Conservation (phyloP, 768 basidiomycete genomes). For the Hypsizygus marmoreus region DNA sequence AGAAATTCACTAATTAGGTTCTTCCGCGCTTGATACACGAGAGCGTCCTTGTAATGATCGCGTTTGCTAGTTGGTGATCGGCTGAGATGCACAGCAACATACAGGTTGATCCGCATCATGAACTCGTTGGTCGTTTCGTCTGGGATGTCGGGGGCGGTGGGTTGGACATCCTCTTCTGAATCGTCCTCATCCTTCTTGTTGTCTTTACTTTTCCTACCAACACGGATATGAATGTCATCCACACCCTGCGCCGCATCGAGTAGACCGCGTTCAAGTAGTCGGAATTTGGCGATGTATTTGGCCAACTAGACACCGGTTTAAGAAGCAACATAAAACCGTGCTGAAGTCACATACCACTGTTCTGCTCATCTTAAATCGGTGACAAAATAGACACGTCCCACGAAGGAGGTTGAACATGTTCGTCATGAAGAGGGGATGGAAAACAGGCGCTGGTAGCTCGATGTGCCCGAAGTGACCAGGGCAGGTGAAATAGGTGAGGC, state of each 20-base stretch:
- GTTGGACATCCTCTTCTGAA: conserved; percentile 35
- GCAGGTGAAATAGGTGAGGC: conserved; percentile 89
- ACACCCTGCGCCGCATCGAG: conserved; percentile 78
- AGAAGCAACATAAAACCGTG: conserved; percentile 1
- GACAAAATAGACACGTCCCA: conserved; percentile 91
- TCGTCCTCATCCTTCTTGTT: conserved; percentile 40
- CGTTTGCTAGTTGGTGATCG: conserved; percentile 58
- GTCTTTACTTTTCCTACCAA: conserved; percentile 31
- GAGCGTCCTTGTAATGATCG: conserved; percentile 86
- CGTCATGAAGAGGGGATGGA: conserved; percentile 93
- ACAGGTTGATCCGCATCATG: conserved; percentile 62
- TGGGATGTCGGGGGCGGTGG: conserved; percentile 43
- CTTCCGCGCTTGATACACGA: conserved; percentile 87
- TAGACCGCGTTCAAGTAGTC: conserved; percentile 87
- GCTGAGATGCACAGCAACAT: conserved; percentile 57
- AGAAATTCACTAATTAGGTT: conserved; percentile 82
- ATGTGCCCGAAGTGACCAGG: conserved; percentile 99
- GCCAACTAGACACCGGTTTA: conserved; percentile 51
- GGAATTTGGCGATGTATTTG: conserved; percentile 85
- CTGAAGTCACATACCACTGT: conserved; percentile 52
- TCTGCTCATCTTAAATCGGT: conserved; percentile 81
- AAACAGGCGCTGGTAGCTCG: conserved; percentile 92
- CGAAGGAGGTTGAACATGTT: conserved; percentile 88
- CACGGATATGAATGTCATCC: conserved; percentile 61
- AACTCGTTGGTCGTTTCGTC: conserved; percentile 67